These are phyloP conservation scores for Penicillium paneum DNA, from an alignment of 2,329 filamentous ascomycete species.

Conservation along the genomic window DNA sequence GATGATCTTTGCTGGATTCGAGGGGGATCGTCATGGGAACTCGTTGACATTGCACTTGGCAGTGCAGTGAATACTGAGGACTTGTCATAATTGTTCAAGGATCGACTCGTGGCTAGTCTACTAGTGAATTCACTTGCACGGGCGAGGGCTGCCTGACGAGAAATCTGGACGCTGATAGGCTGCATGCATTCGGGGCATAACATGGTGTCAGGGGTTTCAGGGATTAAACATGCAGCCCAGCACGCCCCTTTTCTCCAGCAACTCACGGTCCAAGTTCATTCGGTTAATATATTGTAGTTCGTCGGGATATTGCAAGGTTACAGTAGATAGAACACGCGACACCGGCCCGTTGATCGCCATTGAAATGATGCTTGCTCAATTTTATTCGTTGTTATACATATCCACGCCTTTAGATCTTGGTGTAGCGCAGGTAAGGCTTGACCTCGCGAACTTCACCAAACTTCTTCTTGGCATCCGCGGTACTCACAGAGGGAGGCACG, in stretches of 20 bases:
- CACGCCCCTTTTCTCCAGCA: neutral
- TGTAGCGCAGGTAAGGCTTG: slow-evolving; percentile 47
- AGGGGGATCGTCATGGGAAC: slow-evolving; percentile 2
- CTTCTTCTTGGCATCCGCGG: slow-evolving; percentile 81
- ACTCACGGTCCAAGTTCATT: neutral
- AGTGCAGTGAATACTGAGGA: neutral
- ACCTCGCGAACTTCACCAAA: slow-evolving; percentile 70
- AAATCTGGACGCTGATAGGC: neutral
- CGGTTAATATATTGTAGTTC: neutral
- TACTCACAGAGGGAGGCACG: slow-evolving; percentile 77
- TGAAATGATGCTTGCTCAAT: neutral
- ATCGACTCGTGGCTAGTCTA: neutral
- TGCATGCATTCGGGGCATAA: neutral
- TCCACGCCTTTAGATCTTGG: slow-evolving; percentile 14
- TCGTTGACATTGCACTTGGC: neutral
- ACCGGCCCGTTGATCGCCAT: neutral
- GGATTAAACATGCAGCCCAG: neutral
- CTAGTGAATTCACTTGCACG: slow-evolving; percentile 13
- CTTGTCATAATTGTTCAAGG: neutral
- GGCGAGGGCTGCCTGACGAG: slow-evolving; percentile 3
- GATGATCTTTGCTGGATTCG: neutral
- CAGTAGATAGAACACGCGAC: neutral
- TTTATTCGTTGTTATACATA: neutral
- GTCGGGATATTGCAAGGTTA: neutral
- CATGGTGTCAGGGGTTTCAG: slow-evolving; percentile 12